These are phyloP conservation scores for Pseudogymnoascus sp. DNA, from an alignment of 2,329 filamentous ascomycete genomes.

Conservation along the genomic window DNA sequence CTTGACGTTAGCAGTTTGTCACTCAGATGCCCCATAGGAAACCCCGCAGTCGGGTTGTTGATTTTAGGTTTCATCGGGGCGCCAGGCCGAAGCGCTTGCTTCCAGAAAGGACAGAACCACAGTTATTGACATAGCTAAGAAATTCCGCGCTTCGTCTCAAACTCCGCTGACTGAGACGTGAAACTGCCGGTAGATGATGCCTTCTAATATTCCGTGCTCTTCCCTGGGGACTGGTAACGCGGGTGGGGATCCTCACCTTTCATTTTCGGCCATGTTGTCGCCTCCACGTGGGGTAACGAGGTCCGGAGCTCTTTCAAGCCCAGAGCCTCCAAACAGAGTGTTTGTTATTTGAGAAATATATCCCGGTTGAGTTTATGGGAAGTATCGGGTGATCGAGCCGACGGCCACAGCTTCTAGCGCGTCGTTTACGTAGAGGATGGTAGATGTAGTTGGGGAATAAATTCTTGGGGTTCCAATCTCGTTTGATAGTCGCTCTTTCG, in stretches of 20 bases:
- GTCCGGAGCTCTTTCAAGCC: conserved; percentile 4
- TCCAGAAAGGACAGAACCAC: not conserved
- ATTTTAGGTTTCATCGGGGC: not conserved
- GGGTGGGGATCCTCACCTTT: not conserved
- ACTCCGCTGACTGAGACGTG: not conserved
- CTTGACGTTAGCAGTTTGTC: not conserved
- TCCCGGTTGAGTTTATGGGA: not conserved
- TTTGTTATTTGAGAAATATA: not conserved
- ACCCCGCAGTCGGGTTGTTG: not conserved
- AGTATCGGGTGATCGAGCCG: not conserved
- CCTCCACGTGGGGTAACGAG: conserved; percentile 6
- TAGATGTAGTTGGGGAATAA: not conserved
- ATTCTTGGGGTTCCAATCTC: conserved; percentile 5
- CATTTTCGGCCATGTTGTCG: conserved; percentile 1
- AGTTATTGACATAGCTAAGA: not conserved
- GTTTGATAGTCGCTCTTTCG: conserved; percentile 7
- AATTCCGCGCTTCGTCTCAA: not conserved
- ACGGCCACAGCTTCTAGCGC: not conserved
- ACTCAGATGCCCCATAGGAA: not conserved
- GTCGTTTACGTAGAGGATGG: not conserved
- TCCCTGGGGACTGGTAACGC: not conserved
- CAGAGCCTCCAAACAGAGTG: not conserved
- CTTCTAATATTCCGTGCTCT: conserved; percentile 2
- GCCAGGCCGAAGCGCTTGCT: conserved; percentile 4
- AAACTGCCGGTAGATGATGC: not conserved